Conservation (phyloP, 345 rosid genomes). For the Aquilaria malaccensis region DNA sequence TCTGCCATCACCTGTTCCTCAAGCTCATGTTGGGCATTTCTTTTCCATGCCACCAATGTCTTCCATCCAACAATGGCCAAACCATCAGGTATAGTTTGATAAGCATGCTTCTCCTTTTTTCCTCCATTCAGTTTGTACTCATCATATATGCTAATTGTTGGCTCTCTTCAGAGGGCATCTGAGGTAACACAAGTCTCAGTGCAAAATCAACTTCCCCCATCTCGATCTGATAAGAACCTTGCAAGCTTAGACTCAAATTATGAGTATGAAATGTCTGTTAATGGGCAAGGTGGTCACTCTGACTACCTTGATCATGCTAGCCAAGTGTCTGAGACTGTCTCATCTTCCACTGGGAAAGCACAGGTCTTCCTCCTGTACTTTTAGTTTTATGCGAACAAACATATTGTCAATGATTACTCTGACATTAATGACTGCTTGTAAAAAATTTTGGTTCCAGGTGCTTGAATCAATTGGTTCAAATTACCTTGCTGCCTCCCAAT, state of each 20-base stretch:
- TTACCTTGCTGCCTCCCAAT: slow-evolving; percentile 30
- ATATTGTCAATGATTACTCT: neutral
- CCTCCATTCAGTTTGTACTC: neutral
- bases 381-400: slow-evolving; percentile 4
- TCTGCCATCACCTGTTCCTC: slow-evolving; percentile 52
- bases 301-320: slow-evolving; percentile 44
- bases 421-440: neutral
- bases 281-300: slow-evolving; percentile 48
- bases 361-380: slow-evolving; percentile 34
- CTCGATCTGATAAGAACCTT: slow-evolving; percentile 46
- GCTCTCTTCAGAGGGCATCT: slow-evolving; percentile 36
- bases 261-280: slow-evolving; percentile 45
- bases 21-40: slow-evolving; percentile 52
- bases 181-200: slow-evolving; percentile 42
- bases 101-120: slow-evolving; percentile 6
- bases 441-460: slow-evolving; percentile 35
- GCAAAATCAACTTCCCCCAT: slow-evolving; percentile 41
- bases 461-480: slow-evolving; percentile 44
- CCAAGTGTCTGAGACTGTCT: slow-evolving; percentile 37
- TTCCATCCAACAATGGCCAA: slow-evolving; percentile 60
- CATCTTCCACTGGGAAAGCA: slow-evolving; percentile 46
- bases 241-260: slow-evolving; percentile 44
- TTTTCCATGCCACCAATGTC: slow-evolving; percentile 39
- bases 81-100: slow-evolving; percentile 47
- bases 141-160: neutral